Evolutionary conservation across 805 yeast genomes (phyloP).

Genomic region (Pichia deserticola): DNA sequence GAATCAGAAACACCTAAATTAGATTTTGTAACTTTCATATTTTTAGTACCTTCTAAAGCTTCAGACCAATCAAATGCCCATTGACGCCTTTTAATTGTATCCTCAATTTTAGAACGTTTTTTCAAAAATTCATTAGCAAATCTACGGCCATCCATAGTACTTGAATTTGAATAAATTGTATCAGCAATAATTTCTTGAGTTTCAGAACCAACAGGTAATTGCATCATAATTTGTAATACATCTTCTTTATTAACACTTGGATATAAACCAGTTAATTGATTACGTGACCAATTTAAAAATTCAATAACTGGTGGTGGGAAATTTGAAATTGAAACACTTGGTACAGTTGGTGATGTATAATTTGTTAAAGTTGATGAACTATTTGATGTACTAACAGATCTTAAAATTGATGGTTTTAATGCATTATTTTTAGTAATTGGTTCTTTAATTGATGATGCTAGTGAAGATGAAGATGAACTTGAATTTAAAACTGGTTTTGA

Average conservation of each 20-base stretch:
- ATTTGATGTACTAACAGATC: constrained; percentile 28
- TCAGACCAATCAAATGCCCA: constrained; percentile 61
- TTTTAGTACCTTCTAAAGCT: constrained; percentile 32
- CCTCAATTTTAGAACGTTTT: constrained; percentile 68
- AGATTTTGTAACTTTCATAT: neutral
- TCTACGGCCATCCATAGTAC: constrained; percentile 89
- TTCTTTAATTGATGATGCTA: neutral
- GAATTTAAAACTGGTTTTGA: constrained; percentile 25
- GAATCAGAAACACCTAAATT: neutral
- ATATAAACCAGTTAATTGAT: constrained; percentile 58
- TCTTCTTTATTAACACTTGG: constrained; percentile 72
- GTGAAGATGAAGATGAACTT: neutral
- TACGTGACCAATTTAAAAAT: constrained; percentile 65
- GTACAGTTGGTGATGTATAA: constrained; percentile 2
- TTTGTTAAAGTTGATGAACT: constrained; percentile 27
- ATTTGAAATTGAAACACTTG: constrained; percentile 16
- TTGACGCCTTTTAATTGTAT: constrained; percentile 34
- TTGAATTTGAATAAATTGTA: constrained; percentile 79
- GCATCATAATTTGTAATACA: constrained; percentile 69
- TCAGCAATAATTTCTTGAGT: constrained; percentile 84
- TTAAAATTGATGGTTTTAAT: constrained; percentile 29
- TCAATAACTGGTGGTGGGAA: constrained; percentile 39
- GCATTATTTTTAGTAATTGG: constrained; percentile 8
- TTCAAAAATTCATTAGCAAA: constrained; percentile 87
- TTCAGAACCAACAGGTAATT: constrained; percentile 70